Evolutionary conservation across 1,284 basidiomycete species (phyloP).

Genomic region (Laetiporus sulphureus): DNA sequence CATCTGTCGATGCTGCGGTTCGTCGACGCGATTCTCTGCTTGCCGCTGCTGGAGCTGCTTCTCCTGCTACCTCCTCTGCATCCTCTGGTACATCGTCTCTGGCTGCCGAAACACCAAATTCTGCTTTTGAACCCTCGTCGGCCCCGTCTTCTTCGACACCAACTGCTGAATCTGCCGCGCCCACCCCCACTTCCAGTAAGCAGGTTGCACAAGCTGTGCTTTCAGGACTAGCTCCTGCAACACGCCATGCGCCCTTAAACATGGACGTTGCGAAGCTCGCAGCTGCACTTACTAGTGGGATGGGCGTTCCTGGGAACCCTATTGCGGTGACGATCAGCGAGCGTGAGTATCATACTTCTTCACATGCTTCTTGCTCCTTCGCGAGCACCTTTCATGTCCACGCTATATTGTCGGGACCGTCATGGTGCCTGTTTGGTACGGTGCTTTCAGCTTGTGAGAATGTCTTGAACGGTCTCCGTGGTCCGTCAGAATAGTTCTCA

Average conservation of each 20-base stretch:
- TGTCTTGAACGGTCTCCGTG: no score
- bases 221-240: conserved; percentile 25
- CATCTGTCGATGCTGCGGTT: conserved; percentile 57
- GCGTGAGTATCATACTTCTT: conserved; percentile 40
- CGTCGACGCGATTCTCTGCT: conserved; percentile 60
- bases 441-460: no score
- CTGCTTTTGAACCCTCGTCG: conserved; percentile 5
- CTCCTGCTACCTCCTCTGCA: conserved; percentile 15
- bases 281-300: conserved; percentile 33
- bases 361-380: not conserved
- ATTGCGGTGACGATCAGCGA: conserved; percentile 78
- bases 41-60: conserved; percentile 24
- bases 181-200: conserved; percentile 34
- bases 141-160: conserved; percentile 8
- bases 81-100: conserved; percentile 9
- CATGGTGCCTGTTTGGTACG: no score
- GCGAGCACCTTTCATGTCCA: not conserved
- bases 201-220: conserved; percentile 55
- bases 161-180: conserved; percentile 9
- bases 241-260: conserved; percentile 19
- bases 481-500: no score
- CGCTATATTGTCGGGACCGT: not conserved
- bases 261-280: conserved; percentile 36
- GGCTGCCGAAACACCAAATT: conserved; percentile 8
- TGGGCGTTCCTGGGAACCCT: conserved; percentile 46